phyloP scores from a whole-genome alignment of 179 eudicot species.

The Patellifolia procumbens region DNA sequence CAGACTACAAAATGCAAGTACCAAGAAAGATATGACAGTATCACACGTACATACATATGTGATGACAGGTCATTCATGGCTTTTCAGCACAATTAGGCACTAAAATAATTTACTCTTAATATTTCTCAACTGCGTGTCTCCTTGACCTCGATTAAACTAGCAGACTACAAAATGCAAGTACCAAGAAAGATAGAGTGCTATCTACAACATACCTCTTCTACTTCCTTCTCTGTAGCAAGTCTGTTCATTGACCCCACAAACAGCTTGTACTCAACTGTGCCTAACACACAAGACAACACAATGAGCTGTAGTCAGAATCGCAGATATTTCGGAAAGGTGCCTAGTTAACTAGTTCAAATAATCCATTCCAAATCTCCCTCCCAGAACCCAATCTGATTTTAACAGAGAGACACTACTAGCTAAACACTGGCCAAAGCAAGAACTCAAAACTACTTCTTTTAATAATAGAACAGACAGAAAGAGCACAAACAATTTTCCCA shows the following conservation, averaged over 20 bases:
- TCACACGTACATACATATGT: too few relatives aligned
- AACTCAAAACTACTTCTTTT: background rate
- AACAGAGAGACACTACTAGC: background rate
- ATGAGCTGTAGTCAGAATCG: constrained; percentile 11
- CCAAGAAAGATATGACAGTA: background rate
- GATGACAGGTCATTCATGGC: too few relatives aligned
- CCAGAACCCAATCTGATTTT: background rate
- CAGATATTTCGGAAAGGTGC: background rate
- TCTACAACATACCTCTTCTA: constrained; percentile 72
- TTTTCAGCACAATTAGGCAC: too few relatives aligned
- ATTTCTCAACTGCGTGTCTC: too few relatives aligned
- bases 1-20: background rate
- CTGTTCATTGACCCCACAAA: constrained; percentile 89
- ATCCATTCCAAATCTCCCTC: background rate
- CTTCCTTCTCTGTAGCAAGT: constrained; percentile 88
- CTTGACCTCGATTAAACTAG: too few relatives aligned
- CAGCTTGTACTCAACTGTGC: constrained; percentile 90
- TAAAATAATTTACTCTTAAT: too few relatives aligned
- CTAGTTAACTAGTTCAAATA: background rate
- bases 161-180: too few relatives aligned
- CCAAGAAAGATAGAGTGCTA: too few relatives aligned
- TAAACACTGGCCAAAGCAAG: background rate
- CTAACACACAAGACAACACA: constrained; percentile 40
- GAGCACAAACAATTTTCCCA: background rate
- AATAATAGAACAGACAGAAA: background rate